These are phyloP conservation scores for Eurotiales sp. DNA, from an alignment of 2,329 filamentous ascomycete genomes.

Conservation along the genomic window DNA sequence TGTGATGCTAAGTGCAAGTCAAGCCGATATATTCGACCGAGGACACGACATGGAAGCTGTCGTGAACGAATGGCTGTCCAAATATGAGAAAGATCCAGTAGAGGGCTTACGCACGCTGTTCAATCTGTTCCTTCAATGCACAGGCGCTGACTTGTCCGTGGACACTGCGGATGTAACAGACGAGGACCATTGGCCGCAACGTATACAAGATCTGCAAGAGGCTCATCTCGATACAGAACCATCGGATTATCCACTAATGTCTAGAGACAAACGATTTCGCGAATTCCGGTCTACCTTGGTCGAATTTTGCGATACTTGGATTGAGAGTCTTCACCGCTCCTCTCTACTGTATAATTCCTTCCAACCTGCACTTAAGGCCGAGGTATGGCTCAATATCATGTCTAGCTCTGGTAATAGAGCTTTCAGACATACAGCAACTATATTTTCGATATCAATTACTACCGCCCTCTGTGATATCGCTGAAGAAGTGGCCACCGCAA, in stretches of 20 bases:
- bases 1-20: conserved; percentile 22
- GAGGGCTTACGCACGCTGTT: conserved; percentile 56
- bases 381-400: conserved; percentile 86
- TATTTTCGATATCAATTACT: conserved; percentile 75
- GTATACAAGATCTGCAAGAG: conserved; percentile 78
- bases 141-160: conserved; percentile 77
- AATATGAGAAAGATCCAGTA: conserved; percentile 54
- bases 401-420: conserved; percentile 82
- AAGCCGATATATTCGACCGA: conserved; percentile 59
- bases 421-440: conserved; percentile 90
- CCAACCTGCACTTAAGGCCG: conserved; percentile 79
- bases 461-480: conserved; percentile 73
- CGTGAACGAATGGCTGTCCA: conserved; percentile 55
- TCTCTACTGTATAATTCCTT: conserved; percentile 73
- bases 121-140: conserved; percentile 61
- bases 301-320: conserved; percentile 72
- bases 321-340: conserved; percentile 76
- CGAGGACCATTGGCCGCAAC: conserved; percentile 76
- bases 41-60: conserved; percentile 54
- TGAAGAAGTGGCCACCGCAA: conserved; percentile 64
- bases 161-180: conserved; percentile 82
- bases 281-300: conserved; percentile 75
- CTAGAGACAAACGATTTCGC: conserved; percentile 70
- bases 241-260: conserved; percentile 87
- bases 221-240: conserved; percentile 80